These are phyloP conservation scores for Dendryphion nanum DNA, from an alignment of 2,329 filamentous ascomycete genomes.

Conservation along the genomic window DNA sequence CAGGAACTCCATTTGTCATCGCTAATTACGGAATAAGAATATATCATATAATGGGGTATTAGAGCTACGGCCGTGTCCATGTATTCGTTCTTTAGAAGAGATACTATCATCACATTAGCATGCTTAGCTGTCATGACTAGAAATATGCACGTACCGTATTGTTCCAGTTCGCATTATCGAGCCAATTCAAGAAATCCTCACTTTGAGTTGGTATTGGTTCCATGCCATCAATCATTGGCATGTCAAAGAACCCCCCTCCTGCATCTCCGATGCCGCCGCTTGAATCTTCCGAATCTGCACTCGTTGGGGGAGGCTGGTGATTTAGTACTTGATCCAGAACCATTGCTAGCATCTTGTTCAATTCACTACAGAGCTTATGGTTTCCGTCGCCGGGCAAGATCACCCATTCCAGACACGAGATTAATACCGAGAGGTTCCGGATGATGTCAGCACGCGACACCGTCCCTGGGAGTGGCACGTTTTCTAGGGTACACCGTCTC, in stretches of 20 bases:
- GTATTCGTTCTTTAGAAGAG: neutral
- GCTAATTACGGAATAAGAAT: too few relatives aligned
- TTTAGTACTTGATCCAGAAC: conserved; percentile 37
- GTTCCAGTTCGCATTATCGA: conserved; percentile 38
- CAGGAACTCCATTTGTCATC: too few relatives aligned
- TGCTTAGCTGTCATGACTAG: neutral
- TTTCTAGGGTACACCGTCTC: conserved; percentile 32
- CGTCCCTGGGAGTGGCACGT: conserved; percentile 25
- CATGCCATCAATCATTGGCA: conserved; percentile 34
- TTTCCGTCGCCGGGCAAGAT: conserved; percentile 35
- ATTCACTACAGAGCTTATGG: conserved; percentile 34
- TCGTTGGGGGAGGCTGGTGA: conserved; percentile 24
- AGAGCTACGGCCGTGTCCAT: too few relatives aligned
- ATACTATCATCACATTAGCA: conserved; percentile 1
- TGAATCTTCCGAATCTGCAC: conserved; percentile 10
- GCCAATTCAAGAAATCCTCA: conserved; percentile 35
- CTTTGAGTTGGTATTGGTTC: conserved; percentile 37
- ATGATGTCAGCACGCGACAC: conserved; percentile 36
- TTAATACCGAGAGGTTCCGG: conserved; percentile 35
- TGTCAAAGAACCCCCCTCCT: conserved; percentile 32
- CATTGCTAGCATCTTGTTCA: conserved; percentile 36
- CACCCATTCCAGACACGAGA: conserved; percentile 35
- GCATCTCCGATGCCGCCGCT: conserved; percentile 6
- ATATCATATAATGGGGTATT: too few relatives aligned
- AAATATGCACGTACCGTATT: conserved; percentile 20